Evolutionary conservation across 768 basidiomycete genomes (phyloP).

Genomic region (Macrolepiota dolichaula): DNA sequence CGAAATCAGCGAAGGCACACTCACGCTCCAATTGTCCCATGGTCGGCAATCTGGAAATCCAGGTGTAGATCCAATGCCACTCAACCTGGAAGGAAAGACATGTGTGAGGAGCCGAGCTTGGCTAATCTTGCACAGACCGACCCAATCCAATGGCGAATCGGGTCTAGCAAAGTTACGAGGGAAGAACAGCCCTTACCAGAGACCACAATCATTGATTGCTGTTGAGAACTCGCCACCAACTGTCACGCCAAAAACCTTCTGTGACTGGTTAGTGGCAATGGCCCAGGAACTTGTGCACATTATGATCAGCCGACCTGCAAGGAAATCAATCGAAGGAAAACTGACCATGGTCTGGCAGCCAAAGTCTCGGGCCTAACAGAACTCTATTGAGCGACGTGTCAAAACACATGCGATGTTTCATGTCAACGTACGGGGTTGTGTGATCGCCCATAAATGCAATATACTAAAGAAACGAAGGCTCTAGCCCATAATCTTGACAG

Average conservation of each 20-base stretch:
- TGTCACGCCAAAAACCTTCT: constrained; percentile 72
- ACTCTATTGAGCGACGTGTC: constrained; percentile 10
- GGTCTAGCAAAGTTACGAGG: constrained; percentile 6
- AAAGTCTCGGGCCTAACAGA: constrained; percentile 33
- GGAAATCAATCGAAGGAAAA: constrained; percentile 13
- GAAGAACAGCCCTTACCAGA: constrained; percentile 40
- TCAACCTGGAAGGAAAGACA: constrained; percentile 32
- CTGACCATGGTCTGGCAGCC: constrained; percentile 43
- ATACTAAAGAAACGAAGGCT: constrained; percentile 27
- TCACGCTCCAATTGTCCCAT: constrained; percentile 46
- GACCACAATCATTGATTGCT: constrained; percentile 75
- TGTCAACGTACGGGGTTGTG: constrained; percentile 33
- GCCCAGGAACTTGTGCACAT: constrained; percentile 40
- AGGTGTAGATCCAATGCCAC: constrained; percentile 38
- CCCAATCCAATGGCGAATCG: constrained; percentile 8
- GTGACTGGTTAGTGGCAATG: constrained; percentile 54
- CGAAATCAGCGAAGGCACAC: constrained; percentile 13
- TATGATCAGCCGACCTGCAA: constrained; percentile 21
- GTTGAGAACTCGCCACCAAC: constrained; percentile 81
- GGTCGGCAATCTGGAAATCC: constrained; percentile 31
- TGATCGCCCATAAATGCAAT: constrained; percentile 40
- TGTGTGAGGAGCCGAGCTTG: constrained; percentile 13
- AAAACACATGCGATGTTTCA: constrained; percentile 12
- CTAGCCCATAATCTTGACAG: constrained; percentile 13
- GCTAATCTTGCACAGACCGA: constrained; percentile 10